A percentile compares a stretch with the other conserved stretches of the same genome.
Evolutionary conservation across 495 filamentous ascomycete genomes (phyloP).

Genomic region (Friedmanniomyces endolithicus): DNA sequence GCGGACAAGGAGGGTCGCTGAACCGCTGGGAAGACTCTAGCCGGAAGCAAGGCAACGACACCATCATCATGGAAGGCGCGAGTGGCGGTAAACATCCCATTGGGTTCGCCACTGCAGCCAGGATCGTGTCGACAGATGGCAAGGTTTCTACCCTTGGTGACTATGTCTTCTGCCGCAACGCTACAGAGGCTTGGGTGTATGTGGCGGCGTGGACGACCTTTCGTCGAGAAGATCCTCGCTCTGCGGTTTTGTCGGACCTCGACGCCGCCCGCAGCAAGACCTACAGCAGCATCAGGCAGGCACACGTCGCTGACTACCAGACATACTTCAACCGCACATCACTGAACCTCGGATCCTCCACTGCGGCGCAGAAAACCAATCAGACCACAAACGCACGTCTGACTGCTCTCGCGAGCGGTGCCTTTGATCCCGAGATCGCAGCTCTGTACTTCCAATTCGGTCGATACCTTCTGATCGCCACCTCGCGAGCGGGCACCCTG

Average conservation of each 20-base stretch:
- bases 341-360: not conserved
- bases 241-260: not conserved
- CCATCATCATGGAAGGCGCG: not conserved
- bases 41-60: not conserved
- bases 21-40: not conserved
- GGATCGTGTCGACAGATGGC: not conserved
- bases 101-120: not conserved
- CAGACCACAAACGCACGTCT: not conserved
- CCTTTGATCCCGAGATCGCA: constrained; percentile 18
- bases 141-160: not conserved
- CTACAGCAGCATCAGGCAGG: not conserved
- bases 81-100: not conserved
- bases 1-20: not conserved
- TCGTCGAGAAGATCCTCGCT: not conserved
- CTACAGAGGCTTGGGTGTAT: not conserved
- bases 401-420: not conserved
- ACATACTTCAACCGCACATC: constrained; percentile 15
- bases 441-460: constrained; percentile 16
- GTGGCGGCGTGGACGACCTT: not conserved
- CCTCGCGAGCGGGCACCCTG: constrained; percentile 31
- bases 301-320: constrained; percentile 23
- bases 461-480: constrained; percentile 33
- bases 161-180: not conserved
- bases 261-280: not conserved
- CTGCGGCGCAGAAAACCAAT: not conserved